phyloP scores from a whole-genome alignment of 768 basidiomycete species.

The Panus rudis region DNA sequence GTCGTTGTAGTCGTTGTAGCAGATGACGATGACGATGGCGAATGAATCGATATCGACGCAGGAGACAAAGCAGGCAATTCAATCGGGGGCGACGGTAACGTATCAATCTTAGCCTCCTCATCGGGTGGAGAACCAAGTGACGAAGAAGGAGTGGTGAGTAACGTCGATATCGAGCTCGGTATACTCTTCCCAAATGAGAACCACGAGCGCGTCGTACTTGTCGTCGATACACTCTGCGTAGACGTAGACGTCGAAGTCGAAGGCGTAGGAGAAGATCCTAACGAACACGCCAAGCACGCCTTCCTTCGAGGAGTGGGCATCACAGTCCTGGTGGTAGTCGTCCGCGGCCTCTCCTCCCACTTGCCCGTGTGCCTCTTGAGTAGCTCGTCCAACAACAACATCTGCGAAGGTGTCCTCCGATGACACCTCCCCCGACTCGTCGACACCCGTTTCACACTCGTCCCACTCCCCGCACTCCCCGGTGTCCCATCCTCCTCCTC shows the following conservation, averaged over 20 bases:
- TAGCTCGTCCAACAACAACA: conserved; percentile 7
- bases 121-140: too few species aligned
- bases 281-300: conserved; percentile 4
- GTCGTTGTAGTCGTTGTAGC: too few species aligned
- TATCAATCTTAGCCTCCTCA: too few species aligned
- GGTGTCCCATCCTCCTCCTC: conserved; percentile 31
- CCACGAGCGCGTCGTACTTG: conserved; percentile 29
- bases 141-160: conserved; percentile 27
- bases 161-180: conserved; percentile 29
- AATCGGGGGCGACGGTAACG: too few species aligned
- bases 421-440: not conserved
- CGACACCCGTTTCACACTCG: not conserved
- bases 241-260: conserved; percentile 4
- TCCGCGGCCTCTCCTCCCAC: not conserved
- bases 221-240: conserved; percentile 1
- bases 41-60: too few species aligned
- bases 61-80: too few species aligned
- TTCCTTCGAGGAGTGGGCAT: conserved; percentile 1
- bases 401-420: conserved; percentile 7
- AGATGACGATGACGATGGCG: too few species aligned
- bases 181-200: conserved; percentile 38
- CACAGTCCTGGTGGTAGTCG: not conserved
- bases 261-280: not conserved
- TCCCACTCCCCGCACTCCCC: too few species aligned
- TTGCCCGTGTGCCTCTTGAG: conserved; percentile 1